phyloP scores from a whole-genome alignment of 108 stramenopile species.

The Pseudonitzschia delicatissima region DNA sequence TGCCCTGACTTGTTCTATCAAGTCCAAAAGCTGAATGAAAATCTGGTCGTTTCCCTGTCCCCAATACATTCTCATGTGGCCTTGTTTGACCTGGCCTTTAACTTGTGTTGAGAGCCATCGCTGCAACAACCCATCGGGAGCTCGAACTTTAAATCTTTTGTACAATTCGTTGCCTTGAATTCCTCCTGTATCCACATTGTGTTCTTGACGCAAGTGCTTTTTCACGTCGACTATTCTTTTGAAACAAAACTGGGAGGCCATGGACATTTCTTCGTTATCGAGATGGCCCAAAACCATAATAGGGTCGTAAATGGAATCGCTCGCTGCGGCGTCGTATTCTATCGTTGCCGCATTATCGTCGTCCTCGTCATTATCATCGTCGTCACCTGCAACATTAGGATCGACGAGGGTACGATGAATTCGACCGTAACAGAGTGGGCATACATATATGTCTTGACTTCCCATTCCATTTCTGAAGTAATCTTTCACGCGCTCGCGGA shows the following conservation, averaged over 20 bases:
- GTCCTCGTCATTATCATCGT: slow-evolving; percentile 28
- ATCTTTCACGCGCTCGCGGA: slow-evolving; percentile 46
- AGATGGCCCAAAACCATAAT: slow-evolving; percentile 61
- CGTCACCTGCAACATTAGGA: slow-evolving; percentile 29
- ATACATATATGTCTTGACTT: slow-evolving; percentile 63
- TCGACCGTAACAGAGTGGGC: slow-evolving; percentile 74
- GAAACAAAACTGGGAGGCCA: slow-evolving; percentile 70
- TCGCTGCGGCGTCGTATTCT: slow-evolving; percentile 18
- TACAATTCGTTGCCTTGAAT: slow-evolving; percentile 74
- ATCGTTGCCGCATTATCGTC: slow-evolving; percentile 17
- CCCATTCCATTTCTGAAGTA: slow-evolving; percentile 67
- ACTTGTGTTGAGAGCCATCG: slow-evolving; percentile 42
- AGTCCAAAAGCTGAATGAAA: slow-evolving; percentile 55
- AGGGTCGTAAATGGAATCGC: slow-evolving; percentile 58
- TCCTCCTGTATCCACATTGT: slow-evolving; percentile 45
- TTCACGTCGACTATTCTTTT: slow-evolving; percentile 50
- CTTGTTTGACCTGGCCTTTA: slow-evolving; percentile 28
- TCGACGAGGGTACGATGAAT: slow-evolving; percentile 35
- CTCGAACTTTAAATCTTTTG: slow-evolving; percentile 50
- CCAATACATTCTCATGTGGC: slow-evolving; percentile 77
- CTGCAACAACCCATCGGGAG: slow-evolving; percentile 69
- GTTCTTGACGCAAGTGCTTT: slow-evolving; percentile 60
- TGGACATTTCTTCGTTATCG: slow-evolving; percentile 54
- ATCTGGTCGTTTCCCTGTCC: slow-evolving; percentile 55
- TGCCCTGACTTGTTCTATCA: slow-evolving; percentile 27